phyloP scores from a whole-genome alignment of 2,329 filamentous ascomycete genomes.

The Pseudogymnoascus sp. region DNA sequence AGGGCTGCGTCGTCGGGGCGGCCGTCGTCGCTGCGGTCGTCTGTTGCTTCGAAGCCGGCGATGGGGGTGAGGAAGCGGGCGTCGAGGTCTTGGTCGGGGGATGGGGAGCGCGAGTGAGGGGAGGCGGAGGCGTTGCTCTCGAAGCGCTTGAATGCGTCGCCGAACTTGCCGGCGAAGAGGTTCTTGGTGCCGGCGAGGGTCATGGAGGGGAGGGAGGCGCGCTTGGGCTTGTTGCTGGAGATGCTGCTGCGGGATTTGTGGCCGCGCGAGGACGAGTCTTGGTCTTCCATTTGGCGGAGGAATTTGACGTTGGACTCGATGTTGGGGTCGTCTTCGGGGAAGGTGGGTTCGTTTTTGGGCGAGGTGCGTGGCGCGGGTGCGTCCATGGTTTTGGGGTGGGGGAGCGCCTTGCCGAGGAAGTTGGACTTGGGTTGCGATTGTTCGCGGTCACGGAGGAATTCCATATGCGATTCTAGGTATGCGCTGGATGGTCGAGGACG shows the following conservation, averaged over 20 bases:
- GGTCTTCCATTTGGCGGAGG: slow-evolving; percentile 65
- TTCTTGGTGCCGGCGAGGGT: slow-evolving; percentile 69
- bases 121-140: slow-evolving; percentile 47
- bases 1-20: slow-evolving; percentile 53
- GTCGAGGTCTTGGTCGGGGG: slow-evolving; percentile 35
- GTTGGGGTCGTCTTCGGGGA: slow-evolving; percentile 42
- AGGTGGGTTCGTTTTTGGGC: slow-evolving; percentile 23
- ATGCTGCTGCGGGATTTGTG: slow-evolving; percentile 44
- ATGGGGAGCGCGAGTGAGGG: slow-evolving; percentile 32
- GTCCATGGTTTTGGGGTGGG: slow-evolving; percentile 17
- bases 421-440: slow-evolving; percentile 15
- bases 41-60: slow-evolving; percentile 66
- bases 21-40: slow-evolving; percentile 59
- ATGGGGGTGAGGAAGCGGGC: slow-evolving; percentile 54
- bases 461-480: slow-evolving; percentile 73
- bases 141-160: slow-evolving; percentile 88
- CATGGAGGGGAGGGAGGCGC: slow-evolving; percentile 61
- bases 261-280: slow-evolving; percentile 43
- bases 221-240: slow-evolving; percentile 51
- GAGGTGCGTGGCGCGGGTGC: slow-evolving; percentile 28
- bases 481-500: slow-evolving; percentile 72
- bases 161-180: slow-evolving; percentile 79
- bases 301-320: slow-evolving; percentile 79
- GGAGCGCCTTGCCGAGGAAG: slow-evolving; percentile 25
- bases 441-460: slow-evolving; percentile 74